phyloP scores from a whole-genome alignment of 345 rosid species.

The Murraya koenigii region DNA sequence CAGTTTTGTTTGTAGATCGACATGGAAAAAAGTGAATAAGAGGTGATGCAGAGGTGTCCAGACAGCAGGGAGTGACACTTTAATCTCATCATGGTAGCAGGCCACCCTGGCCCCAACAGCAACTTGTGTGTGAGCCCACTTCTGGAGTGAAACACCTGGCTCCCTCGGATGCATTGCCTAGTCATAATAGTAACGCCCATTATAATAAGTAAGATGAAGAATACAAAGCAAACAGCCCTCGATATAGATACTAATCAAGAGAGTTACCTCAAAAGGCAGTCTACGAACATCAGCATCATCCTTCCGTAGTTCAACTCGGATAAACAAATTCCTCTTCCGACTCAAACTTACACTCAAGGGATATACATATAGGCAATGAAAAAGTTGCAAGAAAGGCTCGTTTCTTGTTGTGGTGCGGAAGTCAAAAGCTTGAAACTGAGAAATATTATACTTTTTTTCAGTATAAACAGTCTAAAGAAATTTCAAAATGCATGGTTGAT shows the following conservation, averaged over 20 bases:
- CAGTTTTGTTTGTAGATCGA: conserved; percentile 94
- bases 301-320: conserved; percentile 89
- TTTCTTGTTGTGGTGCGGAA: conserved; percentile 90
- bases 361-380: conserved; percentile 92
- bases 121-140: conserved; percentile 90
- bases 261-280: conserved; percentile 86
- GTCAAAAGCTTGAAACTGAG: conserved; percentile 91
- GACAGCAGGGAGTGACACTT: conserved; percentile 80
- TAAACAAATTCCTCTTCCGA: conserved; percentile 87
- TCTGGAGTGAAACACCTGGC: conserved; percentile 65
- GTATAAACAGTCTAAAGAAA: not conserved
- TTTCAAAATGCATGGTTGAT: not conserved
- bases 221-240: conserved; percentile 7
- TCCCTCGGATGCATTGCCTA: conserved; percentile 92
- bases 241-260: conserved; percentile 10
- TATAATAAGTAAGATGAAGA: conserved; percentile 19
- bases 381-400: conserved; percentile 96
- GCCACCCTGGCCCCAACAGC: conserved; percentile 85
- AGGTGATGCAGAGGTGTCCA: conserved; percentile 98
- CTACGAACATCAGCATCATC: conserved; percentile 88
- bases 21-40: conserved; percentile 91
- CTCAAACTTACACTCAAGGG: conserved; percentile 84
- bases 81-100: conserved; percentile 89
- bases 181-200: conserved; percentile 27
- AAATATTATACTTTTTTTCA: conserved; percentile 14